phyloP scores from a whole-genome alignment of 129 eudicot species.

The Scalesia atractyloides region DNA sequence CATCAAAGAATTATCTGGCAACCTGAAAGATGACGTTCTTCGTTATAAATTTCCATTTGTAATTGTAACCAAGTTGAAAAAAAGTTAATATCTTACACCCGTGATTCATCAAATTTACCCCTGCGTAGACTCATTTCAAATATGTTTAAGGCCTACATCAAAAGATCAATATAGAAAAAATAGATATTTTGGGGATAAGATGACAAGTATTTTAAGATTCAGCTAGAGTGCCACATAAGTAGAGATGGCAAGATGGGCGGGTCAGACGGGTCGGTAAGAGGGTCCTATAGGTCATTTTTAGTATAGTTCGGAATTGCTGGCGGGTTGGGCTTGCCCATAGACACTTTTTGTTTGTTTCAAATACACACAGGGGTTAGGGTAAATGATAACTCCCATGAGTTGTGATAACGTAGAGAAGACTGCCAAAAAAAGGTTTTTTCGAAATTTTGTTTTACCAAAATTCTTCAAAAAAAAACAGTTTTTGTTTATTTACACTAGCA shows the following conservation, averaged over 20 bases:
- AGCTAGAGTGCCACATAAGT: slow-evolving; percentile 1
- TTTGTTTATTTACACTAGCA: no score
- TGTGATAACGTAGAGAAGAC: no score
- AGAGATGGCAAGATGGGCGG: neutral
- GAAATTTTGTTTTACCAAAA: no score
- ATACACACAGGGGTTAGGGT: neutral
- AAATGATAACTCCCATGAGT: no score
- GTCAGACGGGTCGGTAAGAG: neutral
- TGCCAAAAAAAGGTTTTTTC: no score
- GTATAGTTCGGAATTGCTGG: neutral
- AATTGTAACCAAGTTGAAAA: slow-evolving; percentile 12
- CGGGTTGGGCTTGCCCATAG: neutral
- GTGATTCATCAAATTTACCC: slow-evolving; percentile 90
- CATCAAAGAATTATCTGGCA: slow-evolving; percentile 98
- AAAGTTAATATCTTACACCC: slow-evolving; percentile 57
- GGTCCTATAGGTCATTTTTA: neutral
- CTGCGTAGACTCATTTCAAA: slow-evolving; percentile 93
- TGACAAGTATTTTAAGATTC: neutral
- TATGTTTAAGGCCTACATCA: slow-evolving; percentile 77
- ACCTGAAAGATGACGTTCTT: slow-evolving; percentile 43
- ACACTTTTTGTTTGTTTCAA: neutral
- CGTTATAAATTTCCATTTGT: slow-evolving; percentile 10
- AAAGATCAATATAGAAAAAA: slow-evolving; percentile 13
- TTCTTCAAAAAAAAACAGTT: no score
- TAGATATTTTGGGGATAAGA: neutral